Evolutionary conservation across 1,139 yeast genomes (phyloP).

Genomic region (Eremothecium cymbalariae): DNA sequence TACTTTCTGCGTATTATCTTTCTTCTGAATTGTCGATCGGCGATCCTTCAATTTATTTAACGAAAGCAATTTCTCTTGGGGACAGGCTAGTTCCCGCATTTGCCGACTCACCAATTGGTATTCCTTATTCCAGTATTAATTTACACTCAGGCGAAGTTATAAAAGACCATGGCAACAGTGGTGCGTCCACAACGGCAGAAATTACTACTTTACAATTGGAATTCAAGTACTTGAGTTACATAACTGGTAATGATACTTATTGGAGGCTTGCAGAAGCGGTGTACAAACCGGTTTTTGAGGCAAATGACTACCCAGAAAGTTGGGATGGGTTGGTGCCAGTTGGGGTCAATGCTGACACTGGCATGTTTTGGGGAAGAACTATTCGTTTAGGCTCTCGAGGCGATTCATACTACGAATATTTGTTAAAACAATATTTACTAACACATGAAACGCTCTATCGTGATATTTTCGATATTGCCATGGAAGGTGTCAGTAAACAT

Average conservation of each 20-base stretch:
- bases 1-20: conserved; percentile 71
- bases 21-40: conserved; percentile 41
- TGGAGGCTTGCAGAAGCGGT: conserved; percentile 75
- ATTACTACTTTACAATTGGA: conserved; percentile 84
- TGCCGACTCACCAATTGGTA: conserved; percentile 46
- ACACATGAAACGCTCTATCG: conserved; percentile 58
- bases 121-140: conserved; percentile 78
- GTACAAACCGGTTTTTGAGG: conserved; percentile 53
- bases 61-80: conserved; percentile 70
- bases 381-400: conserved; percentile 87
- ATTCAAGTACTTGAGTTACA: conserved; percentile 68
- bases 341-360: conserved; percentile 66
- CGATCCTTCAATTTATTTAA: conserved; percentile 49
- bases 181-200: conserved; percentile 82
- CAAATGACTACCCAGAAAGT: conserved; percentile 16
- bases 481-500: conserved; percentile 63
- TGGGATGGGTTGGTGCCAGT: conserved; percentile 76
- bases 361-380: conserved; percentile 52
- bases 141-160: conserved; percentile 54
- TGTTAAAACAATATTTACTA: conserved; percentile 78
- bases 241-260: conserved; percentile 71
- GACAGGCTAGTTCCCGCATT: conserved; percentile 57
- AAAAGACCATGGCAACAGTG: conserved; percentile 55
- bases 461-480: conserved; percentile 70
- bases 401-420: conserved; percentile 86